phyloP scores from a whole-genome alignment of 2,329 filamentous ascomycete genomes.

The Hypomyces rosellus region DNA sequence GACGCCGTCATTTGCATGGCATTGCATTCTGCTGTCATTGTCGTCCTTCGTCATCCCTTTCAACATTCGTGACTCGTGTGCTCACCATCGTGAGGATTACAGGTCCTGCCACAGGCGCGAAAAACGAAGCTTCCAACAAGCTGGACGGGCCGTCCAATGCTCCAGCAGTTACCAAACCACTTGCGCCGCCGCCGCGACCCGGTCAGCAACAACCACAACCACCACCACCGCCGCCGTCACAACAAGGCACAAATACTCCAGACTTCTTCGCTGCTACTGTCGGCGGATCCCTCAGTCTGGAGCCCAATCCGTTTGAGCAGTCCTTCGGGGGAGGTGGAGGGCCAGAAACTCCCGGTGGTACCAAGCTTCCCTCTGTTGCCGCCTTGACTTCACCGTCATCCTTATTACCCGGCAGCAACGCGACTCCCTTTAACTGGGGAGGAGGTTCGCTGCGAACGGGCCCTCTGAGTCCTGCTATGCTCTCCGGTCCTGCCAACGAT shows the following conservation, averaged over 20 bases:
- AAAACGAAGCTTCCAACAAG: slow-evolving; percentile 41
- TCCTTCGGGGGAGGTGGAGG: slow-evolving; percentile 63
- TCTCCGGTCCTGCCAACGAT: slow-evolving; percentile 77
- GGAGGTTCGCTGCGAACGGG: slow-evolving; percentile 82
- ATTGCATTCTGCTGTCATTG: slow-evolving; percentile 3
- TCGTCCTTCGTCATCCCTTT: background rate
- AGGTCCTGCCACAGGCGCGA: slow-evolving; percentile 42
- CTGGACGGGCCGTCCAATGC: slow-evolving; percentile 46
- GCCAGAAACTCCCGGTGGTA: slow-evolving; percentile 75
- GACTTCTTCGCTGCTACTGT: slow-evolving; percentile 63
- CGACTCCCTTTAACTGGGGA: slow-evolving; percentile 71
- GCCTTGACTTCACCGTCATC: slow-evolving; percentile 86
- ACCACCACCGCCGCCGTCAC: background rate
- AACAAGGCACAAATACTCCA: slow-evolving; percentile 46
- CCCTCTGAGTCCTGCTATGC: slow-evolving; percentile 93
- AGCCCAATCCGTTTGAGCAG: slow-evolving; percentile 96
- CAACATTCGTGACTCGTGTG: background rate
- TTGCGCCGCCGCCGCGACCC: slow-evolving; percentile 65
- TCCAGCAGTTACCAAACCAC: slow-evolving; percentile 53
- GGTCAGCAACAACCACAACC: slow-evolving; percentile 33
- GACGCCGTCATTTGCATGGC: slow-evolving; percentile 3
- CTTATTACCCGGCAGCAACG: slow-evolving; percentile 65
- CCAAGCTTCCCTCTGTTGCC: slow-evolving; percentile 81
- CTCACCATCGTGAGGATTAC: slow-evolving; percentile 7
- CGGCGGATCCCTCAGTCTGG: slow-evolving; percentile 57